A percentile compares a stretch with the other conserved stretches of the same genome.
phyloP scores from a whole-genome alignment of 495 filamentous ascomycete genomes.

The Lasiosphaeriaceae sp. region DNA sequence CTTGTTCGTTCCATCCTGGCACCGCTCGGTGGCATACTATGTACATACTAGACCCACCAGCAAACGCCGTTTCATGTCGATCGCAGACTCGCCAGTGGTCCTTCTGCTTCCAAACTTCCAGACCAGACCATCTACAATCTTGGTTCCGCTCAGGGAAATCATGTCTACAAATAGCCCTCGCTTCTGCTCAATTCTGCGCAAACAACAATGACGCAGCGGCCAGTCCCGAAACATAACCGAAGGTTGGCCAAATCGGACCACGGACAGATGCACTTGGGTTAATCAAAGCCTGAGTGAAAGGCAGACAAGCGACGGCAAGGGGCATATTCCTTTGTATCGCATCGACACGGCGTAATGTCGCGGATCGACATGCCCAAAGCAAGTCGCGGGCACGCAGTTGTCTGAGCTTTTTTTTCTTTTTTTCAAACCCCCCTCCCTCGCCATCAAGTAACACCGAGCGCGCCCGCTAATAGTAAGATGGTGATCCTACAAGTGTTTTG shows the following conservation, averaged over 20 bases:
- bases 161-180: conserved; percentile 5
- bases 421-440: too few relatives aligned
- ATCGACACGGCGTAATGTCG: background rate
- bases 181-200: background rate
- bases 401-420: too few relatives aligned
- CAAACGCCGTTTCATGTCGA: conserved; percentile 21
- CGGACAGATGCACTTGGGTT: too few relatives aligned
- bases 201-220: background rate
- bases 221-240: background rate
- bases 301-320: background rate
- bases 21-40: background rate
- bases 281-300: background rate
- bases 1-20: background rate
- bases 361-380: background rate
- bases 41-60: background rate
- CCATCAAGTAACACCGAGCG: too few relatives aligned
- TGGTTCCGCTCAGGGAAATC: conserved; percentile 1
- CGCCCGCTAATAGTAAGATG: too few relatives aligned
- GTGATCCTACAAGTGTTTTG: too few relatives aligned
- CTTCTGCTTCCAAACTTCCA: conserved; percentile 7
- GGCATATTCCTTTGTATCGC: too few relatives aligned
- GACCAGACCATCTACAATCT: conserved; percentile 16
- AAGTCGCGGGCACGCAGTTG: background rate
- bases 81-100: conserved; percentile 10
- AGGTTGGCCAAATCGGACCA: too few relatives aligned